Base-by-base conservation (phyloP, 169 alveolate genomes). In the Plasmodium berghei region DNA sequence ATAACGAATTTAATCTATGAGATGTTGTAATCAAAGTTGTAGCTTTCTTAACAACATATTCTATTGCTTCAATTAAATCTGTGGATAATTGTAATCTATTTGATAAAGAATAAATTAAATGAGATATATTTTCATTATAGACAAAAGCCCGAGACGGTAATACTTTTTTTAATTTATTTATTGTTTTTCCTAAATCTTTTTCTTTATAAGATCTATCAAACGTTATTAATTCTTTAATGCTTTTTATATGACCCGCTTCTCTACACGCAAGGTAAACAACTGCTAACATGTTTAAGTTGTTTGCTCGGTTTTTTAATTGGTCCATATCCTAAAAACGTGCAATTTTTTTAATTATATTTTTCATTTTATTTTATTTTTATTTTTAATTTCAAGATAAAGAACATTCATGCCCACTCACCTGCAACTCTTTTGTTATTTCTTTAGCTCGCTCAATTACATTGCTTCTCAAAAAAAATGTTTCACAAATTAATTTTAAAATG, bases 201-300 rank as follows among this genome's bases (percentile, higher is more conserved):
- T 94, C 96, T 66, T 96, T 75, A 48, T 95, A 74, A 8, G 95
- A 90, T 42, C 97, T 72, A 80, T 96, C 98, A 59, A 88, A 96
- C 0, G 95, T 75, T 16, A 89, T 74, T 22, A 96, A 88, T 89
- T 96, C 98, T 83, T 95, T 94, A 10, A 96, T 92, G 9, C 97
- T 94, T 48, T 97, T 95, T 48, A 96, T 93, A n/a, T 91, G 95
- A 0, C 96, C 96, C 14, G 95, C 97, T 88, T 96, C 98, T 22
- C 98, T 92, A 58, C 97, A 93, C n/a, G 97, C 98, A 89, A 96
- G 61, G 67, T 96, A 96, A 5, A 94, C 92, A 20, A 96, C 95
- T 9, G 98, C 97, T 46, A 96, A 86, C 89, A 94, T 94, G 87
- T 95, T 90, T 52, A 92, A 69, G 58, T 71, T 67, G 71, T 93